These are phyloP conservation scores for Zangia roseola DNA, from an alignment of 768 basidiomycete genomes.

Conservation along the genomic window DNA sequence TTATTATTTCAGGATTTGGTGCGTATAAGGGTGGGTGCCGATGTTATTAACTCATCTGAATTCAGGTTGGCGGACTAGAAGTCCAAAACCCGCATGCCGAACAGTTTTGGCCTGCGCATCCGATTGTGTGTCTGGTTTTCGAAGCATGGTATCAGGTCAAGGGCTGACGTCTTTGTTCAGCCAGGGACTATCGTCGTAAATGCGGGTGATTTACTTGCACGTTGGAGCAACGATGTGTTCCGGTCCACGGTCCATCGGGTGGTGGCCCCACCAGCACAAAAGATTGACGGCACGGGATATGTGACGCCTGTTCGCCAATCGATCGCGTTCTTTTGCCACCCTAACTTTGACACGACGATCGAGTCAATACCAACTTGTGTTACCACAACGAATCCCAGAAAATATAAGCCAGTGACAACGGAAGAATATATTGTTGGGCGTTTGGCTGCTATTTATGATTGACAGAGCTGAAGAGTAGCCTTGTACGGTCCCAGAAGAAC, in stretches of 20 bases:
- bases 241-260: conserved; percentile 83
- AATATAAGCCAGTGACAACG: conserved; percentile 70
- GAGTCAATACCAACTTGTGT: conserved; percentile 67
- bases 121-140: conserved; percentile 54
- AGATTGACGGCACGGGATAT: conserved; percentile 47
- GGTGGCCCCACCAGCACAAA: conserved; percentile 62
- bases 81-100: conserved; percentile 79
- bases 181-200: conserved; percentile 82
- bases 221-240: conserved; percentile 82
- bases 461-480: conserved; percentile 17
- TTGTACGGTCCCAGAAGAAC: too few species aligned
- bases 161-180: conserved; percentile 35
- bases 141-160: background rate
- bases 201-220: conserved; percentile 74
- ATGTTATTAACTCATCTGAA: background rate
- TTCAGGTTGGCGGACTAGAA: conserved; percentile 74
- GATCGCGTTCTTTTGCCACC: conserved; percentile 87
- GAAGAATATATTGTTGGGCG: conserved; percentile 77
- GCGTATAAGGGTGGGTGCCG: conserved; percentile 15
- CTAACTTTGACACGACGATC: conserved; percentile 66
- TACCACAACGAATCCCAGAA: conserved; percentile 45
- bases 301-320: conserved; percentile 70
- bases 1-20: conserved; percentile 78
- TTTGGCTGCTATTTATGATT: conserved; percentile 57
- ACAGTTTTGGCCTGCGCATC: conserved; percentile 66